A percentile compares a stretch with the other conserved stretches of the same genome.
phyloP scores from a whole-genome alignment of 176 grass and related monocot genomes.

The Canna indica region DNA sequence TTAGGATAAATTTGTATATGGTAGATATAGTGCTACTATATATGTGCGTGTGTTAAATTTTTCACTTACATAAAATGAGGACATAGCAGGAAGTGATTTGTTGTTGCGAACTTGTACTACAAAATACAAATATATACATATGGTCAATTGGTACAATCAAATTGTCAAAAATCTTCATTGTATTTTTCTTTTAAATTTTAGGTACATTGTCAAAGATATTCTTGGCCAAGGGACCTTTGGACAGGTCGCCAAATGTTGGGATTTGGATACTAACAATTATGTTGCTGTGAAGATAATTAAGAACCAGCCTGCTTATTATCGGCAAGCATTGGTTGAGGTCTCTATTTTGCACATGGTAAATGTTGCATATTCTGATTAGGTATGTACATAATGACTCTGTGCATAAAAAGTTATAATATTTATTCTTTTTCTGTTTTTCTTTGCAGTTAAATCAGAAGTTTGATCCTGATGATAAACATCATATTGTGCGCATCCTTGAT shows the following conservation, averaged over 20 bases:
- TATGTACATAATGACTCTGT: neutral
- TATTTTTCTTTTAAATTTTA: conserved; percentile 22
- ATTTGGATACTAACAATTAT: conserved; percentile 56
- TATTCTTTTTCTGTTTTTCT: conserved; percentile 4
- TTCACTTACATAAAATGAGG: neutral
- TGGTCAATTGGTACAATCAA: neutral
- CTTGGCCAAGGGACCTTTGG: conserved; percentile 99
- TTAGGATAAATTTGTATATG: too few relatives aligned
- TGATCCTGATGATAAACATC: conserved; percentile 90
- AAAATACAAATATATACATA: neutral
- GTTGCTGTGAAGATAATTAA: conserved; percentile 98
- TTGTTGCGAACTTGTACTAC: neutral
- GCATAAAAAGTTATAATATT: neutral
- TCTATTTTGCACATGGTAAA: conserved; percentile 76
- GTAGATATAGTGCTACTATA: neutral
- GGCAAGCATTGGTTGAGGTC: conserved; percentile 80
- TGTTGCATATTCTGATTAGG: conserved; percentile 1
- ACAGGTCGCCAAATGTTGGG: conserved; percentile 95
- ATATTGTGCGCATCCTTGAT: conserved; percentile 95
- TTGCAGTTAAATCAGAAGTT: conserved; percentile 82
- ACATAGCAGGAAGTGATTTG: neutral
- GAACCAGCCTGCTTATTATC: conserved; percentile 95
- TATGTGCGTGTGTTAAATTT: neutral
- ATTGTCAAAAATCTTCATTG: neutral
- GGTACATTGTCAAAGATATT: conserved; percentile 86